Evolutionary conservation across 805 yeast species (phyloP).

Genomic region (Spathaspora girioi): DNA sequence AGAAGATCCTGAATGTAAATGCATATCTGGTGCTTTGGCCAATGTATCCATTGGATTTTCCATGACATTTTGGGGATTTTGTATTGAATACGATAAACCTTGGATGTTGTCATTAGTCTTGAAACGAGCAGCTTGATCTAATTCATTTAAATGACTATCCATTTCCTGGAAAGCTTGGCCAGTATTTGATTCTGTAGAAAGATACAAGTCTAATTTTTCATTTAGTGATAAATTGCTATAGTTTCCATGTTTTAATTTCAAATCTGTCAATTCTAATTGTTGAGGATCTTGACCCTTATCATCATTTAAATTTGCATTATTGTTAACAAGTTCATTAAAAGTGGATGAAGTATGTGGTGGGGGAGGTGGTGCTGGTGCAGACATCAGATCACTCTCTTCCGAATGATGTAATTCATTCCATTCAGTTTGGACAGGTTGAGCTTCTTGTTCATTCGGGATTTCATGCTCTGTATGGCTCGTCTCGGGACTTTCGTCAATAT

Average conservation of each 20-base stretch:
- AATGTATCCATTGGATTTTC: slow-evolving; percentile 34
- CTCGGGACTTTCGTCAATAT: slow-evolving; percentile 7
- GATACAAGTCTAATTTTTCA: slow-evolving; percentile 43
- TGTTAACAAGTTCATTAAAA: slow-evolving; percentile 3
- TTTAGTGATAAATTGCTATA: slow-evolving; percentile 34
- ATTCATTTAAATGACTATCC: slow-evolving; percentile 32
- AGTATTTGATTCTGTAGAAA: slow-evolving; percentile 14
- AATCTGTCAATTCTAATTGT: slow-evolving; percentile 9
- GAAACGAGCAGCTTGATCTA: slow-evolving; percentile 20
- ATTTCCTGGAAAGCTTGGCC: slow-evolving; percentile 15
- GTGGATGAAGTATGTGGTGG: slow-evolving; percentile 21
- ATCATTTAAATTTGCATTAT: slow-evolving; percentile 7
- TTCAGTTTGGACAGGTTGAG: slow-evolving; percentile 13
- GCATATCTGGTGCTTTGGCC: slow-evolving; percentile 19
- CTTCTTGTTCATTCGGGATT: neutral
- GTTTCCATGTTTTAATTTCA: slow-evolving; percentile 20
- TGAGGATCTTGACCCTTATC: slow-evolving; percentile 10
- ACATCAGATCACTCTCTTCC: slow-evolving; percentile 14
- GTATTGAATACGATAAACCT: slow-evolving; percentile 28
- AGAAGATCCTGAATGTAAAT: slow-evolving; percentile 32
- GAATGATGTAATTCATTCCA: slow-evolving; percentile 16
- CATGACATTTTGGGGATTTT: slow-evolving; percentile 13
- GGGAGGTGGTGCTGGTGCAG: slow-evolving; percentile 20
- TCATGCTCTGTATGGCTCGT: neutral
- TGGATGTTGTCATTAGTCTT: slow-evolving; percentile 33